These are phyloP conservation scores for Venturiaceae sp. DNA, from an alignment of 2,329 filamentous ascomycete genomes.

Conservation along the genomic window DNA sequence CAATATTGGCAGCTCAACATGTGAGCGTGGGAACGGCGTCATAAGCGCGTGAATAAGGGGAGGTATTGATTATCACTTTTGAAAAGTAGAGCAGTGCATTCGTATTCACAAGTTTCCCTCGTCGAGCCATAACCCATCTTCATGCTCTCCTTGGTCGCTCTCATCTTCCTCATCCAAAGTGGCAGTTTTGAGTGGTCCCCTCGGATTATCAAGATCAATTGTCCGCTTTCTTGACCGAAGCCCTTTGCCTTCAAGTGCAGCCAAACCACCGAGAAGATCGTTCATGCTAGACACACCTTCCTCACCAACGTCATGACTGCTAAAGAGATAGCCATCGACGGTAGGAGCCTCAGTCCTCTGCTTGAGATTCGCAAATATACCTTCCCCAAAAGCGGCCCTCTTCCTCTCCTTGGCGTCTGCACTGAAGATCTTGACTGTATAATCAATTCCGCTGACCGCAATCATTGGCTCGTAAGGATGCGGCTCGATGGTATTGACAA, in stretches of 20 bases:
- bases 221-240: background rate
- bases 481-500: conserved; percentile 54
- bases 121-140: background rate
- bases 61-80: too few relatives aligned
- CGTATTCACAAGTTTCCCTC: too few relatives aligned
- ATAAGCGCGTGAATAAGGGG: too few relatives aligned
- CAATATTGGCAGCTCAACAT: too few relatives aligned
- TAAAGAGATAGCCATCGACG: background rate
- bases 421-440: conserved; percentile 60
- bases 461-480: conserved; percentile 60
- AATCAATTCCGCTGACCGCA: conserved; percentile 57
- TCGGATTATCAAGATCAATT: background rate
- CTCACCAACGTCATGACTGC: background rate
- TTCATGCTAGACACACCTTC: background rate
- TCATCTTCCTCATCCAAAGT: background rate
- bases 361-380: background rate
- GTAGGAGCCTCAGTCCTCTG: background rate
- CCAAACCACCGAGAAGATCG: background rate
- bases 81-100: too few relatives aligned
- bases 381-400: background rate
- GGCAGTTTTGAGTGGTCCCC: background rate
- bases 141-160: background rate
- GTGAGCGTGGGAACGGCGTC: too few relatives aligned
- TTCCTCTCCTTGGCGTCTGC: conserved; percentile 34
- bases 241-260: background rate